A percentile compares a stretch with the other conserved stretches of the same genome.
These are phyloP conservation scores for Psilocybe mexicana DNA, from an alignment of 1,284 basidiomycete genomes.

Conservation along the genomic window DNA sequence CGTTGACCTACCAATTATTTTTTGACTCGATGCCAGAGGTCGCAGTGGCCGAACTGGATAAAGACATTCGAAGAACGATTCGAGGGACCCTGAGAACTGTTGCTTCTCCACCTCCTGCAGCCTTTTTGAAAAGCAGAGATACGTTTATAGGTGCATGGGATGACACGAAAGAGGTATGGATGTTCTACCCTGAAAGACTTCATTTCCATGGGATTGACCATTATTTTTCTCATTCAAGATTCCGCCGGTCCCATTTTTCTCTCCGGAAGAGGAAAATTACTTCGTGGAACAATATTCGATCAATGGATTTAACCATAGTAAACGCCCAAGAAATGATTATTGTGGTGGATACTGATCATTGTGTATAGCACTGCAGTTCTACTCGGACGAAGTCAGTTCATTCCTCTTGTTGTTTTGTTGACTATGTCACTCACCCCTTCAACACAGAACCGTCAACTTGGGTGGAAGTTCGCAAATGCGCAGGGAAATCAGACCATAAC, in stretches of 20 bases:
- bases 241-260: slow-evolving; percentile 58
- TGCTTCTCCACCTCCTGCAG: slow-evolving; percentile 52
- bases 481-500: slow-evolving; percentile 62
- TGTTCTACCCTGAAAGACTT: neutral
- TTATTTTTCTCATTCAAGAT: slow-evolving; percentile 40
- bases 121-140: slow-evolving; percentile 49
- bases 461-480: slow-evolving; percentile 50
- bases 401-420: neutral
- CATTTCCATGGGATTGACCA: neutral
- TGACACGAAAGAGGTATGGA: slow-evolving; percentile 38
- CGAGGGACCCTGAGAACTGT: slow-evolving; percentile 54
- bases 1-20: slow-evolving; percentile 61
- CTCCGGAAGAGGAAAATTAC: slow-evolving; percentile 62
- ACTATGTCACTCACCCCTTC: neutral
- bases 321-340: neutral
- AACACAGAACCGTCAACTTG: slow-evolving; percentile 48
- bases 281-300: slow-evolving; percentile 58
- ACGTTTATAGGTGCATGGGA: slow-evolving; percentile 55
- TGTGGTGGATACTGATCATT: neutral
- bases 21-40: slow-evolving; percentile 50
- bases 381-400: slow-evolving; percentile 46
- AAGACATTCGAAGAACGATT: slow-evolving; percentile 53
- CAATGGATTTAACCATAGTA: slow-evolving; percentile 63
- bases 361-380: slow-evolving; percentile 53
- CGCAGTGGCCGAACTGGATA: slow-evolving; percentile 54